Base-by-base conservation (phyloP, 1,139 yeast species). In the Wickerhamiella infanticola region DNA sequence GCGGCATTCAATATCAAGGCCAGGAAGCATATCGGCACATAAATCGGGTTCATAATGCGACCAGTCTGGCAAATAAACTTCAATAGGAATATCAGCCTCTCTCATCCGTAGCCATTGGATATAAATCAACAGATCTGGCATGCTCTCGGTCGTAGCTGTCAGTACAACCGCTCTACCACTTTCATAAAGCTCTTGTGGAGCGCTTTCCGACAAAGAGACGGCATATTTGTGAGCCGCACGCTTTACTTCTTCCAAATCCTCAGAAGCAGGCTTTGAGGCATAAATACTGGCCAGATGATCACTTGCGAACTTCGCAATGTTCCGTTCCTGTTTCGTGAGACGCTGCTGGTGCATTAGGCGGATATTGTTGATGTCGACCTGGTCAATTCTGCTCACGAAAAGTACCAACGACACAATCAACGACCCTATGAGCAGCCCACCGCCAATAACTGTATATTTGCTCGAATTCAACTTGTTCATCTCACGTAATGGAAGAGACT, bases 131-230 rank as follows among this genome's bases (percentile, higher is more conserved):
- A 85, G 74, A 51, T 81, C 65, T 72, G 93, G 79, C 57, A 81
- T 79, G 65, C 78, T 81, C 53, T 72, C 73, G 2, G 88, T 90
- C 40, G 94, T 94, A 23, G 90, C 90, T 36, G 81, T 88, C 56
- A 76, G 79, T 1, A 83, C 94, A 38, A 83, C 76, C 29, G 95
- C 95, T 49, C 75, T 69, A 0, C 88, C 88, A 29, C 9, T 7
- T 8, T 50, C 42, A 48, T 58, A 61, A n/a, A 57, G 42, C 4
- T 55, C 54, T 23, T 48, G 43, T 0, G 85, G 80, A 24, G 63
- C 59, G 3, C 56, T 50, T 0, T 65, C 59, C 2, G 81, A 80
- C 27, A 81, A 59, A 27, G 66, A 62, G 1, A 66, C 65, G 31
- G 79, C 74, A 37, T 76, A 79, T 39, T 62, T 59, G 8, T 58